These are phyloP conservation scores for Penicillium fimorum DNA, from an alignment of 495 filamentous ascomycete species.

Conservation along the genomic window DNA sequence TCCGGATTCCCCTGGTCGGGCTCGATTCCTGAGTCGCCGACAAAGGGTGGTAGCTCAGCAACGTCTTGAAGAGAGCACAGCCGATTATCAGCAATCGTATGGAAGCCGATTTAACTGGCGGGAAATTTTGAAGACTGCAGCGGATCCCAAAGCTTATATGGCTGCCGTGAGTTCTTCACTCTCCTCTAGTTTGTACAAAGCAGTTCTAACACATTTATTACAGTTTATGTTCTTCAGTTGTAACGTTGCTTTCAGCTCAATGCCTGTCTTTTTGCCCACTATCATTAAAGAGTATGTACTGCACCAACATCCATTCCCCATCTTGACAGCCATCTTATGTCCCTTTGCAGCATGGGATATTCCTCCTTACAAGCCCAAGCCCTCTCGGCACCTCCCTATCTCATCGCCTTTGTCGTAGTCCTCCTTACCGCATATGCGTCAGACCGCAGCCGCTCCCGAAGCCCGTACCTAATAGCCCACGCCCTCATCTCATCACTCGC, in stretches of 20 bases:
- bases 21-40: conserved; percentile 48
- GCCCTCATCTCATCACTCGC: conserved; percentile 56
- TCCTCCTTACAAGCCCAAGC: conserved; percentile 49
- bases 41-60: conserved; percentile 48
- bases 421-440: conserved; percentile 51
- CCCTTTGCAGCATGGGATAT: conserved; percentile 45
- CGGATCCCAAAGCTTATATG: conserved; percentile 67
- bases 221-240: conserved; percentile 58
- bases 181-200: neutral
- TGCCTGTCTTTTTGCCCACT: conserved; percentile 59
- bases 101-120: conserved; percentile 42
- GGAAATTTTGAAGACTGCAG: conserved; percentile 53
- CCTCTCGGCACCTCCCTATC: conserved; percentile 57
- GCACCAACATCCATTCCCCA: neutral
- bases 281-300: conserved; percentile 53
- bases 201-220: neutral
- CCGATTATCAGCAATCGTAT: conserved; percentile 21
- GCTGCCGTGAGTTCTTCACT: conserved; percentile 50
- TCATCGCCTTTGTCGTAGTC: conserved; percentile 52
- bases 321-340: neutral
- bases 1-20: conserved; percentile 53
- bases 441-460: conserved; percentile 47
- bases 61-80: conserved; percentile 42
- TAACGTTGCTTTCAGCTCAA: conserved; percentile 59
- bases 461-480: conserved; percentile 50